Percentiles rank a stretch among this genome's conserved stretches.
Evolutionary conservation across 2,329 filamentous ascomycete species (phyloP).

Genomic region (Xylariales sp.): DNA sequence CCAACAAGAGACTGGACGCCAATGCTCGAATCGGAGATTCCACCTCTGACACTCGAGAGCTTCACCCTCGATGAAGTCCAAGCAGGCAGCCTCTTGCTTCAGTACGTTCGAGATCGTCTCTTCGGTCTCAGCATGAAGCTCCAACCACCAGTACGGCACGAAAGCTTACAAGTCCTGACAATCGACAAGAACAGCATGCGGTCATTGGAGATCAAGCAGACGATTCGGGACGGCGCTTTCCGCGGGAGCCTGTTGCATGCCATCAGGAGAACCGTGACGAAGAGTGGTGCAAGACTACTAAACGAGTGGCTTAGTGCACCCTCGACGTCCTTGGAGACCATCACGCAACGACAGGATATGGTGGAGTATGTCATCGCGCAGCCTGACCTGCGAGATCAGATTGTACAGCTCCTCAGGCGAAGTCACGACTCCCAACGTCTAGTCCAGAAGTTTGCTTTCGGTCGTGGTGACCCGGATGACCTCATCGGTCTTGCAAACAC

Average conservation of each 20-base stretch:
- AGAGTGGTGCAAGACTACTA: slow-evolving; percentile 80
- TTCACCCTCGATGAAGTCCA: slow-evolving; percentile 68
- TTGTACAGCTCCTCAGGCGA: slow-evolving; percentile 63
- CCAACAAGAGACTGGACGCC: slow-evolving; percentile 63
- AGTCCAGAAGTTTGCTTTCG: slow-evolving; percentile 89
- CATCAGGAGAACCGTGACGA: slow-evolving; percentile 85
- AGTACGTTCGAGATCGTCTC: slow-evolving; percentile 77
- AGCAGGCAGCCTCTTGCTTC: slow-evolving; percentile 75
- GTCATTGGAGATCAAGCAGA: slow-evolving; percentile 83
- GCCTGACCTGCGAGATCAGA: slow-evolving; percentile 62
- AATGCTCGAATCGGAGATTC: slow-evolving; percentile 71
- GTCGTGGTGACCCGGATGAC: slow-evolving; percentile 88
- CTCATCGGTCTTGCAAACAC: slow-evolving; percentile 79
- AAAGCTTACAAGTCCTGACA: slow-evolving; percentile 72
- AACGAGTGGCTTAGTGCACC: slow-evolving; percentile 85
- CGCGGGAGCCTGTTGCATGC: slow-evolving; percentile 86
- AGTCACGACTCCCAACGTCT: slow-evolving; percentile 85
- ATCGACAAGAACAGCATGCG: slow-evolving; percentile 91
- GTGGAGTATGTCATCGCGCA: slow-evolving; percentile 70
- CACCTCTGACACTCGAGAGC: slow-evolving; percentile 41
- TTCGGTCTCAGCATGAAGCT: slow-evolving; percentile 75
- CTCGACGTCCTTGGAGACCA: slow-evolving; percentile 77
- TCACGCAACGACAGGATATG: slow-evolving; percentile 75
- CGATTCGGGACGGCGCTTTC: slow-evolving; percentile 72
- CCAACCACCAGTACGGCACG: slow-evolving; percentile 73